Base-by-base conservation (phyloP, 1,284 basidiomycete genomes). In the Prillingera fragicola region DNA sequence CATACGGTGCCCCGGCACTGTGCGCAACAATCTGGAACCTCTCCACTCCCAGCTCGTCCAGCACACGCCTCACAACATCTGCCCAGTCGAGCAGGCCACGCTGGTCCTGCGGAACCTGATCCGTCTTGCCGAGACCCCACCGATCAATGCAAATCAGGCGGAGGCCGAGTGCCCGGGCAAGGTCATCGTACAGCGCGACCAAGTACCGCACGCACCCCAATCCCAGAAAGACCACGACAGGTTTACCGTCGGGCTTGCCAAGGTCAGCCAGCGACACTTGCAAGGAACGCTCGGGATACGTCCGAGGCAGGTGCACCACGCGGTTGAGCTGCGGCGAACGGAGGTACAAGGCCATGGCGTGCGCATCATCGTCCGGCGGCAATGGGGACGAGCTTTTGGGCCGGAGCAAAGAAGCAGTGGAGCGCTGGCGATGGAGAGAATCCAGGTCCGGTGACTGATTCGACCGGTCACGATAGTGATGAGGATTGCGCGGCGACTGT, bases 1-100 rank as follows among this genome's bases (percentile, higher is more conserved):
- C 91, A 66, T 95, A 97, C 0, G 94, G 92, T 6, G 87, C 85
- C 9, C 94, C 94, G 6, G 94, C 94, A n/a, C 87, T 91, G 72
- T 97, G 94, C 1, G 92, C 94, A 75, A 97, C 81, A 28, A 97
- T 74, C 55, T 87, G 86, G 65, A 87, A 94, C 53, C 80, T 76
- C n/a, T 77, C 75, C 28, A 97, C 81, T 10, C 78, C 78, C 29
- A 98, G 75, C 43, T 80, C 74, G 59, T 92, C 86, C 19, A 92
- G 79, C 3, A 96, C 84, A 67, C 92, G 87, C 56, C 87, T 84
- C 4, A 97, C 87, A 0, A 92, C 83, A 9, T 78, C 77, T 4
- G 89, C 83, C 94, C 94, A 98, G 60, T 90, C 86, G 43, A 85
- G 78, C 41, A 96, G 83, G 5, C 87, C 88, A 52, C 85, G 55